These are phyloP conservation scores for Zoysia matrella DNA, from an alignment of 202 grass and related monocot genomes.

Conservation along the genomic window DNA sequence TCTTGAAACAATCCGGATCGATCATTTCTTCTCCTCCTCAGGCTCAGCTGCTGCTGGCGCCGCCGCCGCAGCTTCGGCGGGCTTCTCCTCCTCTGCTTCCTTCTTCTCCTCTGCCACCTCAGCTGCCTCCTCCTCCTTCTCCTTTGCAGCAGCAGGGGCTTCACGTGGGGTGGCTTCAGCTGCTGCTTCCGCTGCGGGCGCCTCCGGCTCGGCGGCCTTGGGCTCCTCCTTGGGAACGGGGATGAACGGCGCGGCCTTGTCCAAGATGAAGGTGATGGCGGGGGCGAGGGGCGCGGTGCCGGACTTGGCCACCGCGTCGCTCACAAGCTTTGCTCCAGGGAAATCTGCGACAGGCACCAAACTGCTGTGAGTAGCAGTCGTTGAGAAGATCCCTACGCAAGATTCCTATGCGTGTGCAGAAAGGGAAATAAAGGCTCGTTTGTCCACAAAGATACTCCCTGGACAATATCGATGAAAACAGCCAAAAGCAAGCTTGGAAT, in stretches of 20 bases:
- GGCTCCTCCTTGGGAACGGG: conserved; percentile 57
- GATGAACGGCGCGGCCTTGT: conserved; percentile 74
- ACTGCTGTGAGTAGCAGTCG: background rate
- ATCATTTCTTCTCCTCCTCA: too few relatives aligned
- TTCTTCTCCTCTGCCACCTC: too few relatives aligned
- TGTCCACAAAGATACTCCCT: background rate
- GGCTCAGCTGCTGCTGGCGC: too few relatives aligned
- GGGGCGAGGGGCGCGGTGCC: conserved; percentile 52
- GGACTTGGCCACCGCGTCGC: conserved; percentile 50
- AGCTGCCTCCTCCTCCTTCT: conserved; percentile 47
- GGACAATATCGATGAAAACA: too few relatives aligned
- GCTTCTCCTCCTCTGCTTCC: background rate
- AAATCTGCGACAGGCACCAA: conserved; percentile 49
- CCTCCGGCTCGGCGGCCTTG: conserved; percentile 52
- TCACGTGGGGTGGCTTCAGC: conserved; percentile 58
- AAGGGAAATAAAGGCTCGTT: conserved; percentile 9
- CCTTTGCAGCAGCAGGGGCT: conserved; percentile 48
- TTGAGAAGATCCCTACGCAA: conserved; percentile 46
- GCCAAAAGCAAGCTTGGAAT: too few relatives aligned
- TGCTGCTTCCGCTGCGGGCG: background rate
- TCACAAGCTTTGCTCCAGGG: conserved; percentile 68
- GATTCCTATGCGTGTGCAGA: background rate
- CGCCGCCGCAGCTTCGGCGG: too few relatives aligned
- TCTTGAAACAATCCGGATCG: too few relatives aligned
- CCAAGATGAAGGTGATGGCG: conserved; percentile 78